Evolutionary conservation across 768 basidiomycete genomes (phyloP).

Genomic region (Amanita muscaria): DNA sequence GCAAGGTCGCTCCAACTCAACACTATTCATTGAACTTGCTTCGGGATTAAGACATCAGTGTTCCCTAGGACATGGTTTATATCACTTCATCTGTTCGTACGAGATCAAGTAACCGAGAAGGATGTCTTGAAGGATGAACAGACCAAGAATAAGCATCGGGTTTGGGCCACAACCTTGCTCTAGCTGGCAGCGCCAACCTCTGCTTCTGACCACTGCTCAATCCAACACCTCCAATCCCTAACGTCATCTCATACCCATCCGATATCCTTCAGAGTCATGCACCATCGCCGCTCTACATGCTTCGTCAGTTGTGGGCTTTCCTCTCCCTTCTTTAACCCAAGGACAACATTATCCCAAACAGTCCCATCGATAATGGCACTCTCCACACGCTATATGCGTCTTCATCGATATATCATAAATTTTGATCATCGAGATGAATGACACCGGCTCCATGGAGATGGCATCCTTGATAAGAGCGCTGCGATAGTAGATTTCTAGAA

Average conservation of each 20-base stretch:
- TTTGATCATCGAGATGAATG: conserved; percentile 76
- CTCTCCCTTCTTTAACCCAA: conserved; percentile 48
- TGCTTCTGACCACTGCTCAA: conserved; percentile 92
- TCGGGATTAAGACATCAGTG: too few species aligned
- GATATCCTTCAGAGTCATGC: conserved; percentile 78
- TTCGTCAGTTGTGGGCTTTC: conserved; percentile 55
- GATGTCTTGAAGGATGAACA: conserved; percentile 20
- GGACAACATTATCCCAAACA: conserved; percentile 80
- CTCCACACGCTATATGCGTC: conserved; percentile 58
- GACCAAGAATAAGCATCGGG: conserved; percentile 88
- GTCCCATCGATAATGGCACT: conserved; percentile 73
- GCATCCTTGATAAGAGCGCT: conserved; percentile 67
- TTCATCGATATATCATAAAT: conserved; percentile 67
- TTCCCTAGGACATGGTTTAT: too few species aligned
- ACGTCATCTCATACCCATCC: conserved; percentile 75
- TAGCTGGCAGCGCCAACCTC: conserved; percentile 79
- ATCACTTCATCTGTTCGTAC: conserved; percentile 71
- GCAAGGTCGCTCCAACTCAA: too few species aligned
- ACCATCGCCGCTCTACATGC: conserved; percentile 82
- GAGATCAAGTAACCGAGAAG: conserved; percentile 10
- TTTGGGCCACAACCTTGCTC: conserved; percentile 79
- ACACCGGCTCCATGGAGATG: conserved; percentile 50
- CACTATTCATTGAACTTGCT: too few species aligned
- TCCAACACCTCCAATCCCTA: conserved; percentile 68
- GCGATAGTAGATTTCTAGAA: conserved; percentile 87